Evolutionary conservation across 305 asterid species (phyloP).

Genomic region (Plantago lanceolata): DNA sequence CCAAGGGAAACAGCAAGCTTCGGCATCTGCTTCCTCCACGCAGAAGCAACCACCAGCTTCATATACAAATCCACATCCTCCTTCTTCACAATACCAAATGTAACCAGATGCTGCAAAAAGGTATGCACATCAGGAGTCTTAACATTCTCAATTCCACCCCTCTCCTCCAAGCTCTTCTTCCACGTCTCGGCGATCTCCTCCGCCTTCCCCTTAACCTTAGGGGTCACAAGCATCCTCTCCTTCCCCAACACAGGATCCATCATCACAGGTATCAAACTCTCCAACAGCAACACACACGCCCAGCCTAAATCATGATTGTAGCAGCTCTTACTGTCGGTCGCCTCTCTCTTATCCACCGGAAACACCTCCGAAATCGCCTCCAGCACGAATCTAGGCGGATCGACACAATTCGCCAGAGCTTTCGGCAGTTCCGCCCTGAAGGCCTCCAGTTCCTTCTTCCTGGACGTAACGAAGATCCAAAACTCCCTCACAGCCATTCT

Average conservation of each 20-base stretch:
- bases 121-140: conserved; percentile 97
- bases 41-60: conserved; percentile 94
- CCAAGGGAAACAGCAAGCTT: conserved; percentile 92
- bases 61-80: conserved; percentile 84
- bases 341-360: conserved; percentile 50
- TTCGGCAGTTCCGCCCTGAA: conserved; percentile 58
- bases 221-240: conserved; percentile 93
- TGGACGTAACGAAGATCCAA: conserved; percentile 61
- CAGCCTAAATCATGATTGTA: conserved; percentile 76
- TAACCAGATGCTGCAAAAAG: conserved; percentile 93
- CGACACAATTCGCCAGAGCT: conserved; percentile 68
- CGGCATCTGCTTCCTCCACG: conserved; percentile 99
- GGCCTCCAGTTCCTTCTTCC: conserved; percentile 77
- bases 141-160: conserved; percentile 92
- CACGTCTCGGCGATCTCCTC: conserved; percentile 82
- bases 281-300: conserved; percentile 95
- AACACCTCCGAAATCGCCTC: conserved; percentile 93
- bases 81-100: conserved; percentile 79
- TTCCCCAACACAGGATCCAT: conserved; percentile 83
- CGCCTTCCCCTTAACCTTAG: conserved; percentile 66
- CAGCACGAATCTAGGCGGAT: conserved; percentile 85
- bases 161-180: conserved; percentile 96
- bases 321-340: conserved; percentile 21
- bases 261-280: conserved; percentile 85
- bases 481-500: conserved; percentile 63